Base-by-base conservation (phyloP, 2,329 filamentous ascomycete genomes). In the Aurifilum marmelostoma region DNA sequence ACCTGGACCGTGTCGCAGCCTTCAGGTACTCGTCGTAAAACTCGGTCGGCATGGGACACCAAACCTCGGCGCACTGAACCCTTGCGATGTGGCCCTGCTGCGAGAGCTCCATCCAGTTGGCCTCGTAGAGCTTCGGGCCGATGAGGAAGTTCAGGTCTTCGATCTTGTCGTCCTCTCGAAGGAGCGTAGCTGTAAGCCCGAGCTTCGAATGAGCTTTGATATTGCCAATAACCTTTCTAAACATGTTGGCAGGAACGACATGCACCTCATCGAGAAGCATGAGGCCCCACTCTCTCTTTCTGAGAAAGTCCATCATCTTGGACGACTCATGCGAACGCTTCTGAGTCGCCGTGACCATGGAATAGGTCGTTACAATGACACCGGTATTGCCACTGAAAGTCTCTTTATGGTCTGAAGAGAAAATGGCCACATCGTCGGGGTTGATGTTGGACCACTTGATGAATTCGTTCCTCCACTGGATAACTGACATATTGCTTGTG, bases 21-120 rank as follows among this genome's bases (percentile, higher is more conserved):
- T 88, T 88, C 70, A 98, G 87, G 80, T 98, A 99, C 78, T 98
- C 93, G 24, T 93, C 91, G 79, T 97, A 98, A 78, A 99, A 99
- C 75, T 99, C 96, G 0, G 94, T 96, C 0, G 96, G 97, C 96
- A 99, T 99, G 2, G 95, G 94, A 77, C 96, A 99, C 96, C 96
- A 99, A 8, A 99, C 96, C 80, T 99, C 96, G 18, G 96, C 96
- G 79, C 96, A 99, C 79, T 99, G 96, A 1, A 99, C 96, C 74
- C 93, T 91, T 47, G 96, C 96, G 78, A 99, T 99, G 77, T 97
- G 94, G 0, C 96, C 96, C 80, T 97, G 94, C 76, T 97, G 93
- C 1, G 95, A 96, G 54, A 99, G 87, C 79, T 99, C 96, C 90
- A 98, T 97, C 96, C 96, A 99, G 79, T 99, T 99, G 37, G 96